Base-by-base conservation (phyloP, 805 yeast genomes). In the Yamadazyma paraphyllophila region DNA sequence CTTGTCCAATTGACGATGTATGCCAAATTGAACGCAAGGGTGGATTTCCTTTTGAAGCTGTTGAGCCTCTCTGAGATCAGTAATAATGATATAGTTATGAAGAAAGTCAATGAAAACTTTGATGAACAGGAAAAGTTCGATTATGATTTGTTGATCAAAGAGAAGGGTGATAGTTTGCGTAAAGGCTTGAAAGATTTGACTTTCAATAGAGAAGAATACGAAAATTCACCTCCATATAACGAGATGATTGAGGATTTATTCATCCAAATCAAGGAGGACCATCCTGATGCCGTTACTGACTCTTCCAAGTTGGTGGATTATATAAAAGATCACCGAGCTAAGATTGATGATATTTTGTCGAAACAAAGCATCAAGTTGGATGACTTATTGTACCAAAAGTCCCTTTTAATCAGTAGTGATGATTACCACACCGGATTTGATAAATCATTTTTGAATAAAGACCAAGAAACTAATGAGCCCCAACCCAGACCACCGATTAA, bases 391-490 rank as follows among this genome's bases (percentile, higher is more conserved):
- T 76, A 80, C 53, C 96, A 91, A 57, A 86, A 87, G 58, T 73
- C 81, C 10, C 59, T 72, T 39, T 85, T 88, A 60, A 91, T 94
- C 52, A 83, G 95, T 2, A 83, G 94, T 42, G 98, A 91, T 12
- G 99, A 92, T 65, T 77, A 90, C 34, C 94, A 82, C 55, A 89
- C 94, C 11, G 98, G 97, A 0, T 94, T 88, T 73, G 96, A 92
- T 61, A 80, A 87, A 36, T 85, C 96, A 0, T 80, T 88, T 53
- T 63, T 89, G 60, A 88, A 89, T 63, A 85, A 82, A 54, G 69
- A 66, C n/a, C 56, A 59, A 4, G 67, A 53, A 13, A 54, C 50
- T 24, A 14, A 32, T 9, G 33, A 26, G 26, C 36, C 43, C 4
- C 35, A 31, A 13, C 42, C 53, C 39, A 20, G 36, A 20, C 41